Conservation (phyloP, 2,329 filamentous ascomycete genomes). For the Colletotrichum aenigma region DNA sequence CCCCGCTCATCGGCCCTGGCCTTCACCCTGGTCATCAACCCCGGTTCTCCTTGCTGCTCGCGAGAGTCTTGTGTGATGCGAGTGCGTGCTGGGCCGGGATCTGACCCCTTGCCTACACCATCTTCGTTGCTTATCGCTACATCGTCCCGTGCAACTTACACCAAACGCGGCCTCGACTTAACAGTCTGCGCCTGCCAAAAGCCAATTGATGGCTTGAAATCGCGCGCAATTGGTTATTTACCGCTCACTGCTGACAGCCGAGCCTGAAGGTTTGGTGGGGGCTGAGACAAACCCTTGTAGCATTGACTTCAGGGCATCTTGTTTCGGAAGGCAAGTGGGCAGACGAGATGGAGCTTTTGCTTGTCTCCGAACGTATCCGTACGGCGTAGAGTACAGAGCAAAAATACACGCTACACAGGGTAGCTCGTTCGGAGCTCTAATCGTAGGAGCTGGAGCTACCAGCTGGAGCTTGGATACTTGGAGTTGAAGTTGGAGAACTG, state of each 20-base stretch:
- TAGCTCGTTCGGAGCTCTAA: background rate
- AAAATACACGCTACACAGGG: background rate
- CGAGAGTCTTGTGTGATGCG: background rate
- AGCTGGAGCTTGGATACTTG: conserved; percentile 3
- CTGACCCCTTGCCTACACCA: background rate
- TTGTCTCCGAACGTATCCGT: background rate
- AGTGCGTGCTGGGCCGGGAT: conserved; percentile 7
- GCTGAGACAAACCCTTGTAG: conserved; percentile 5
- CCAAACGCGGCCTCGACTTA: background rate
- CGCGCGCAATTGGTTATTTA: background rate
- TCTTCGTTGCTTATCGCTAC: conserved; percentile 11
- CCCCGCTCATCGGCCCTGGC: conserved; percentile 10
- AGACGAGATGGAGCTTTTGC: background rate
- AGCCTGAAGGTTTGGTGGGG: background rate
- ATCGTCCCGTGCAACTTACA: conserved; percentile 2
- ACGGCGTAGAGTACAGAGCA: background rate
- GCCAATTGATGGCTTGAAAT: background rate
- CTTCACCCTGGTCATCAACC: background rate
- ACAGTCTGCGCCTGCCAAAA: background rate
- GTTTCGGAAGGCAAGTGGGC: conserved; percentile 13
- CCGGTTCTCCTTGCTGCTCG: background rate
- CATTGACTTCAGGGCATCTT: background rate
- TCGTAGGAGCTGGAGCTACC: background rate
- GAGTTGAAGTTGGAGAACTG: conserved; percentile 1
- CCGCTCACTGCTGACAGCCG: background rate